Evolutionary conservation across 2,329 filamentous ascomycete species (phyloP), one percentile per base, ranked within the genome.

Genomic region (Trichoderma sp.): DNA sequence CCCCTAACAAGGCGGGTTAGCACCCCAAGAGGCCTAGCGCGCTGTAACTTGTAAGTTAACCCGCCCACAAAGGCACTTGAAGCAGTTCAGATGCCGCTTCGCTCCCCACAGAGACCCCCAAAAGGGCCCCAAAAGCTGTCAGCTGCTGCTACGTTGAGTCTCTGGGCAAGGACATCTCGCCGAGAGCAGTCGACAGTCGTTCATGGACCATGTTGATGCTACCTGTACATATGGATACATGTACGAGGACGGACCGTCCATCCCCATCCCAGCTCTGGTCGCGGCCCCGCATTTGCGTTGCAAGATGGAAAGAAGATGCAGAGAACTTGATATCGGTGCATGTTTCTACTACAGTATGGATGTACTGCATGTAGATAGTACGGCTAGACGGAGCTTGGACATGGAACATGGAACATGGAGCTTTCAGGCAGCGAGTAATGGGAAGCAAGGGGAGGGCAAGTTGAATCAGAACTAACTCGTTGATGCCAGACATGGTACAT

Each of bases 111-210:
- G 41, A 65, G 59, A 60, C 33, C 67, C 67, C 67, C 67, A n/a
- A 71, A 60, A 71, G 29, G 38, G 18, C 31, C 71, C 62, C 33
- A 21, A 62, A 60, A 27, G 18, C 50, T 67, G 62, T 74, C 71
- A 74, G 64, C 64, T 68, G 72, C 64, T 75, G 72, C 72, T 69
- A 75, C 72, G 64, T 68, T 69, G 53, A 75, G 64, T 68, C 71
- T 66, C 62, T 74, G 33, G 45, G 5, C 12, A 62, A 68, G 29
- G 24, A 12, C 50, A 75, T 66, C 27, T 62, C 67, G 66, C 67
- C 67, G 67, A 66, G 74, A 45, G 41, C 41, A 45, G 41, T 45
- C 41, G 41, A 56, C 50, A 56, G 53, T 50, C 68, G 72, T 60
- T 60, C 60, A 63, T 63, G 60, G 45, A 31, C 45, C 63, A 38